Percentiles rank a stretch among this genome's conserved stretches.
Conservation (phyloP, 345 rosid genomes). For the Pistacia vera region DNA sequence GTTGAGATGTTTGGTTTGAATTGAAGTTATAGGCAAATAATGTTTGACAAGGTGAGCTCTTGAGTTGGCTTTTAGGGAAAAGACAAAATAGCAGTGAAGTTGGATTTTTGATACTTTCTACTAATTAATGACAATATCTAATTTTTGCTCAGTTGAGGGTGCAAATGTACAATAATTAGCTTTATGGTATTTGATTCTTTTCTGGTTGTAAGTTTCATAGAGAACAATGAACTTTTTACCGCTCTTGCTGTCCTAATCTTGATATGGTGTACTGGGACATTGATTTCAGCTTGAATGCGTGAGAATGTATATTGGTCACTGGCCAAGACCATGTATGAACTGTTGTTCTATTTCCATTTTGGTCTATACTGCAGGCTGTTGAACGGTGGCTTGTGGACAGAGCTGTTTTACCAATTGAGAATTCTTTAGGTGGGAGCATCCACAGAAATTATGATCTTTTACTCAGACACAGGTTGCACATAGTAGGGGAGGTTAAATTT, state of each 20-base stretch:
- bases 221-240: not conserved
- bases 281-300: constrained; percentile 6
- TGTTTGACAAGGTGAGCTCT: too few species aligned
- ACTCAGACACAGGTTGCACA: constrained; percentile 89
- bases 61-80: too few species aligned
- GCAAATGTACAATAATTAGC: not conserved
- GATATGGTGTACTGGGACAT: not conserved
- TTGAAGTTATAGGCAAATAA: not conserved
- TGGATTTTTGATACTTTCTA: too few species aligned
- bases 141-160: not conserved
- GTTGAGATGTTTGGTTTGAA: not conserved
- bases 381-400: constrained; percentile 93
- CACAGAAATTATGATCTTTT: constrained; percentile 95
- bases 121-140: too few species aligned
- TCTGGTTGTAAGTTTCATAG: not conserved
- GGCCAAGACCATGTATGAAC: not conserved
- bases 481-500: constrained; percentile 94
- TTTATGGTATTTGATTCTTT: not conserved
- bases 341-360: not conserved
- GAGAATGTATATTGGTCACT: not conserved
- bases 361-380: constrained; percentile 56
- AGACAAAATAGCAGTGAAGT: too few species aligned
- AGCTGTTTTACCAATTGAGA: constrained; percentile 96
- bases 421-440: constrained; percentile 98
- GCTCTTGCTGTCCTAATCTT: not conserved